These are phyloP conservation scores for Cicer arietinum DNA, from an alignment of 306 rosid genomes.

Conservation along the genomic window DNA sequence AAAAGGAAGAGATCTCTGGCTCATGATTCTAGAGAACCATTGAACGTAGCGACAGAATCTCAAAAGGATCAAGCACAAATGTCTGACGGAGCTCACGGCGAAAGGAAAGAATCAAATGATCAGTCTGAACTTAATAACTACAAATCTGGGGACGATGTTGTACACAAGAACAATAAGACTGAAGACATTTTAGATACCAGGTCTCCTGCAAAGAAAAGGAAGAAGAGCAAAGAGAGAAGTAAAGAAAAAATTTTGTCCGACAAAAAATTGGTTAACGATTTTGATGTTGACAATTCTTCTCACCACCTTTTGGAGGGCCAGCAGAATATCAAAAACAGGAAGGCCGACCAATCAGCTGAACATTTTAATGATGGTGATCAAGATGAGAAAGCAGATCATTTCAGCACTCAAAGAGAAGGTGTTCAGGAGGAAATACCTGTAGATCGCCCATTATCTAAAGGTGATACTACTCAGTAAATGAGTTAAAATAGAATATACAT, in stretches of 20 bases:
- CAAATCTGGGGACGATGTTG: slow-evolving; percentile 35
- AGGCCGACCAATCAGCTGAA: slow-evolving; percentile 44
- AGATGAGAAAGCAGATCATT: slow-evolving; percentile 46
- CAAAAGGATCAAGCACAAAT: slow-evolving; percentile 41
- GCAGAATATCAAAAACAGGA: slow-evolving; percentile 46
- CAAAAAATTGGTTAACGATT: slow-evolving; percentile 37
- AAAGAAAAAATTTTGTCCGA: slow-evolving; percentile 34
- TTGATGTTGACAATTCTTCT: slow-evolving; percentile 42
- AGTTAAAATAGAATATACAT: slow-evolving; percentile 34
- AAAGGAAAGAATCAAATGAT: slow-evolving; percentile 35
- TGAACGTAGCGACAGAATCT: slow-evolving; percentile 42
- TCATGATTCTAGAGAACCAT: slow-evolving; percentile 42
- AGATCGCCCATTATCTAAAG: slow-evolving; percentile 44
- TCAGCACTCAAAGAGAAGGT: slow-evolving; percentile 43
- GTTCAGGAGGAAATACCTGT: slow-evolving; percentile 44
- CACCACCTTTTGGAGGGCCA: slow-evolving; percentile 47
- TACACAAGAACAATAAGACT: slow-evolving; percentile 18
- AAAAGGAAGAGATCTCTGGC: slow-evolving; percentile 42
- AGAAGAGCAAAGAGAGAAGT: slow-evolving; percentile 37
- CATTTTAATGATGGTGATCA: slow-evolving; percentile 43
- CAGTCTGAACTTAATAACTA: slow-evolving; percentile 34
- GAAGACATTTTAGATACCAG: slow-evolving; percentile 37
- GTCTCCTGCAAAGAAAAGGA: slow-evolving; percentile 46
- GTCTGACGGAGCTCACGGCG: slow-evolving; percentile 30
- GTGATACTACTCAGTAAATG: slow-evolving; percentile 39